Percentiles rank a stretch among this genome's conserved stretches.
Evolutionary conservation across 371 early-diverging fungal species (phyloP).

Genomic region (Mucor lusitanicus): DNA sequence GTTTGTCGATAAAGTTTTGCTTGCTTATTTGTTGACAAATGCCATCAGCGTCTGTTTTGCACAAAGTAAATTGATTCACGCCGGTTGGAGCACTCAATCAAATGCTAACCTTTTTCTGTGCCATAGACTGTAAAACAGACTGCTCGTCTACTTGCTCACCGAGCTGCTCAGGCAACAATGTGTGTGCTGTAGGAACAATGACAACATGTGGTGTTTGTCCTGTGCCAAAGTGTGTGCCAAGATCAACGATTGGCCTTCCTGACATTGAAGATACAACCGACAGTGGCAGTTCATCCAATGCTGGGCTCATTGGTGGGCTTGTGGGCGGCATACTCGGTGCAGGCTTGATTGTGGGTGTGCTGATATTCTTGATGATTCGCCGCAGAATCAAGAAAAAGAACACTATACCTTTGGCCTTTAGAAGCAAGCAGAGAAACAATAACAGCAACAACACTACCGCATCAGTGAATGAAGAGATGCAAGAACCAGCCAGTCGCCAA

Average conservation of each 20-base stretch:
- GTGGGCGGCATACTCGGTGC: conserved; percentile 36
- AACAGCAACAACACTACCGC: neutral
- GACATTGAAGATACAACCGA: conserved; percentile 3
- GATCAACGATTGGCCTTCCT: conserved; percentile 23
- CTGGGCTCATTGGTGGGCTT: conserved; percentile 44
- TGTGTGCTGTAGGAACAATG: conserved; percentile 44
- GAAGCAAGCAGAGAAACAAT: neutral
- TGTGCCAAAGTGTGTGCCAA: conserved; percentile 34
- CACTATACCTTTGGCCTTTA: conserved; percentile 32
- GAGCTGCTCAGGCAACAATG: conserved; percentile 26
- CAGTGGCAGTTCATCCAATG: conserved; percentile 8
- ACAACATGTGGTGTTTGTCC: conserved; percentile 44
- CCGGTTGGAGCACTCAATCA: neutral
- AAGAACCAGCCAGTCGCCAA: conserved; percentile 2
- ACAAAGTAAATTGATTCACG: conserved; percentile 12
- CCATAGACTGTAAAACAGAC: conserved; percentile 22
- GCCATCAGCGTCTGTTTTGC: neutral
- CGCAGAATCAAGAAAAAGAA: conserved; percentile 25
- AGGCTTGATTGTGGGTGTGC: conserved; percentile 24
- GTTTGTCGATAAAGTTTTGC: neutral
- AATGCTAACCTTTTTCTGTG: neutral
- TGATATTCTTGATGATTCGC: conserved; percentile 18
- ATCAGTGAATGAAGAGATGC: conserved; percentile 12
- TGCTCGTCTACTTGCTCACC: conserved; percentile 36
- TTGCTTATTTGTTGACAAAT: neutral